Conservation (phyloP, 2,329 filamentous ascomycete species). For the Trichophyton mentagrophytes region DNA sequence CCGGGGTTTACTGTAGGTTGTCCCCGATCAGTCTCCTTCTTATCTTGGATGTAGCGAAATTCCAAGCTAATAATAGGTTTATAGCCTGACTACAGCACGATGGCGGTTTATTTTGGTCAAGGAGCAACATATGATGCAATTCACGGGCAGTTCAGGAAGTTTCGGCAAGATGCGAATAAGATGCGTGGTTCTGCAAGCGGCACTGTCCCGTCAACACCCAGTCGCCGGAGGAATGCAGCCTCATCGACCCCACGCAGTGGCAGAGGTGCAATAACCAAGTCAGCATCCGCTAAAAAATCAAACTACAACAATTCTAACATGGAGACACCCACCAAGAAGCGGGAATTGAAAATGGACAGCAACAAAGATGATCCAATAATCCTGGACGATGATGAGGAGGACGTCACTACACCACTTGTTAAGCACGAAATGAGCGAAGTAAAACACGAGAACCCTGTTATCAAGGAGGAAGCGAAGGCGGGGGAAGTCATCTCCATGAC, state of each 20-base stretch:
- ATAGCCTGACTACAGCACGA: conserved; percentile 34
- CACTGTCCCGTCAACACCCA: conserved; percentile 6
- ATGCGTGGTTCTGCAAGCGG: conserved; percentile 19
- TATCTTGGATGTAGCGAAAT: background rate
- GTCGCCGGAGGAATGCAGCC: conserved; percentile 8
- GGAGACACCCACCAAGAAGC: conserved; percentile 4
- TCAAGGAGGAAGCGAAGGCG: background rate
- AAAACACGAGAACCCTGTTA: background rate
- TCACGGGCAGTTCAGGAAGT: conserved; percentile 35
- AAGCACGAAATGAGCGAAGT: background rate
- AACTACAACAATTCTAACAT: background rate
- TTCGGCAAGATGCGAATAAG: conserved; percentile 29
- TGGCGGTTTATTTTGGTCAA: conserved; percentile 35
- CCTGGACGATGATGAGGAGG: conserved; percentile 9
- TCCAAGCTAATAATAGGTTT: background rate
- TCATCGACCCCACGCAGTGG: conserved; percentile 12
- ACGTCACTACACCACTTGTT: background rate
- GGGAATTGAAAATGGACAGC: background rate
- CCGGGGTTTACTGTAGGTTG: conserved; percentile 17
- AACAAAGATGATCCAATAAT: conserved; percentile 4
- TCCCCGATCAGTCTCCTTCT: background rate
- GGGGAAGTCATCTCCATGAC: background rate
- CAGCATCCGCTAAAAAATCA: background rate
- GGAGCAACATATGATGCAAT: conserved; percentile 38
- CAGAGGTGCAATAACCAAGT: conserved; percentile 14